Evolutionary conservation across 2,329 filamentous ascomycete genomes (phyloP).

Genomic region (Didymella pinodella): DNA sequence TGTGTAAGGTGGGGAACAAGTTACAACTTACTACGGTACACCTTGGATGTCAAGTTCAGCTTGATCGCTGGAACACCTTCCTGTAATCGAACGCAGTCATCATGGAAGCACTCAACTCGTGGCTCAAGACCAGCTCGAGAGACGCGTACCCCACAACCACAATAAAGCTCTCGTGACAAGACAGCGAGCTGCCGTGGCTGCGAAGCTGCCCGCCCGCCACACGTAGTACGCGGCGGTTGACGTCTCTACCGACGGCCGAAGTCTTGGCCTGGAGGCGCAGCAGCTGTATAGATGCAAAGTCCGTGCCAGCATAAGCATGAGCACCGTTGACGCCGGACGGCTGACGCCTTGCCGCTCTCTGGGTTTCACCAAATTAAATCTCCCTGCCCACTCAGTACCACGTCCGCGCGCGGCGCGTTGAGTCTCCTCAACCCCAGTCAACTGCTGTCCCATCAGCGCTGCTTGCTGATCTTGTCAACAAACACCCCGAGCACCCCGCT

Average conservation of each 20-base stretch:
- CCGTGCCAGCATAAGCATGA: conserved; percentile 18
- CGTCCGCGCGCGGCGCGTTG: conserved; percentile 6
- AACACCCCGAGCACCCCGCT: conserved; percentile 11
- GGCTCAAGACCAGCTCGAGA: conserved; percentile 1
- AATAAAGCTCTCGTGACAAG: conserved; percentile 6
- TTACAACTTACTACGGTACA: not conserved
- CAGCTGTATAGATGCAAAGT: conserved; percentile 9
- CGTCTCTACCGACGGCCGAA: conserved; percentile 25
- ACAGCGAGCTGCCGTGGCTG: not conserved
- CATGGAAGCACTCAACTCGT: conserved; percentile 4
- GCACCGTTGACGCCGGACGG: conserved; percentile 19
- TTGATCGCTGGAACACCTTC: conserved; percentile 1
- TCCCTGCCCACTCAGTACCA: conserved; percentile 4
- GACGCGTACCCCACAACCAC: conserved; percentile 20
- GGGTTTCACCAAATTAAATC: conserved; percentile 21
- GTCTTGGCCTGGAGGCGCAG: conserved; percentile 39
- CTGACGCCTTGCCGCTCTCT: conserved; percentile 22
- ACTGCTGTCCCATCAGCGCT: not conserved
- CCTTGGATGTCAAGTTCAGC: not conserved
- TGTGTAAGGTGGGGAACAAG: conserved; percentile 12
- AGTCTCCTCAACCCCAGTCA: not conserved
- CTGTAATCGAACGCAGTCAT: conserved; percentile 2
- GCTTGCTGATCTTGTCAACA: conserved; percentile 5
- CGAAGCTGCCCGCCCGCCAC: conserved; percentile 18
- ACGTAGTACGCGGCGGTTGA: conserved; percentile 37